A percentile compares a stretch with the other conserved stretches of the same genome.
phyloP scores from a whole-genome alignment of 768 basidiomycete genomes.

The Psilocybe cubensis region DNA sequence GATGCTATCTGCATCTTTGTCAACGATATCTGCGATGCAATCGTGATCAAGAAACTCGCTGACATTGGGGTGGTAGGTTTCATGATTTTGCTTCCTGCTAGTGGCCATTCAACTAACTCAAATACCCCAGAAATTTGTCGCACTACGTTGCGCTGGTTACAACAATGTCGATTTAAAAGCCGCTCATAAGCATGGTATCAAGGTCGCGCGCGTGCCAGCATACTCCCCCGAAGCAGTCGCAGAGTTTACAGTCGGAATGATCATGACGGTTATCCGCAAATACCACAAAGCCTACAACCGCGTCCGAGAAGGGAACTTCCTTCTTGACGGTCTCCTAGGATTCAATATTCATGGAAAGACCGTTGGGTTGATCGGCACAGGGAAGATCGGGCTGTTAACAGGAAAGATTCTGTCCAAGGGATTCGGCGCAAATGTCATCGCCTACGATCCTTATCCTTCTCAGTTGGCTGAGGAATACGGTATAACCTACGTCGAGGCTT shows the following conservation, averaged over 20 bases:
- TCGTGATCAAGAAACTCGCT: constrained; percentile 34
- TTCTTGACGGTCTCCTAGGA: constrained; percentile 46
- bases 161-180: constrained; percentile 44
- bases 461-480: constrained; percentile 37
- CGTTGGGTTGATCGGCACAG: constrained; percentile 47
- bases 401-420: constrained; percentile 44
- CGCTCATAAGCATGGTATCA: constrained; percentile 33
- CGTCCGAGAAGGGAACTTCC: constrained; percentile 50
- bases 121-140: constrained; percentile 38
- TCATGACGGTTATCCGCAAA: constrained; percentile 47
- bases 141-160: constrained; percentile 44
- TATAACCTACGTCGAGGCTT: constrained; percentile 37
- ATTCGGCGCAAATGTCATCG: constrained; percentile 42
- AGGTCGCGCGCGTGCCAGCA: constrained; percentile 44
- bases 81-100: not conserved
- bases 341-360: constrained; percentile 46
- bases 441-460: constrained; percentile 42
- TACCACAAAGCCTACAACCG: constrained; percentile 49
- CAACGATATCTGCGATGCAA: constrained; percentile 42
- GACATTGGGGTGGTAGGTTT: constrained; percentile 37
- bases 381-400: constrained; percentile 45
- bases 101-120: not conserved
- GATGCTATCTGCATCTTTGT: constrained; percentile 47
- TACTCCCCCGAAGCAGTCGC: constrained; percentile 49
- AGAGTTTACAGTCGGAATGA: constrained; percentile 50